Base-by-base conservation (phyloP, 1,284 basidiomycete species). In the Malassezia sympodialis region DNA sequence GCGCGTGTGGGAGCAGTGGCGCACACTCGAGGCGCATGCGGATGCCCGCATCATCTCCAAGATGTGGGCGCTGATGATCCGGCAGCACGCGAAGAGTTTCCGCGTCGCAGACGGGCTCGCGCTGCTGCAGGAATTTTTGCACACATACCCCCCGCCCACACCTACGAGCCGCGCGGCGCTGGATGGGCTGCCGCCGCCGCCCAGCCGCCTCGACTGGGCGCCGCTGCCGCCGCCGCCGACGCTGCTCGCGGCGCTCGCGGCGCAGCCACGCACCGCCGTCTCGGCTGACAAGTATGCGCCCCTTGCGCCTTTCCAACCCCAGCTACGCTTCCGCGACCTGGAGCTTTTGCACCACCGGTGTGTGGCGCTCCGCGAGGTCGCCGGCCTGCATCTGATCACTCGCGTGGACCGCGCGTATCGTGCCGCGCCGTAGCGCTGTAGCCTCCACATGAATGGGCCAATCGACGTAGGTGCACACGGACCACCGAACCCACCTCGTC, bases 341-440 rank as follows among this genome's bases (percentile, higher is more conserved):
- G 59, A 70, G 44, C 45, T 70, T 2, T 49, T 70, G 15, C 67
- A 70, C 44, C 68, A 70, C 52, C 53, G 67, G 0, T 47, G 68
- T 30, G 62, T 69, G 2, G 44, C 59, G 15, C 58, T 56, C 27
- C 56, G 28, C 7, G 15, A 47, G 15, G 40, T 41, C n/a, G n/a
- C 23, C 2, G 56, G 46, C 5, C 41, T 57, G 32, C 31, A 51
- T 41, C 45, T 57, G 12, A 52, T 57, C 31, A 52, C 55, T 17
- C 55, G 50, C 34, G 40, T 45, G n/a, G 55, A 51, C 39, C 55
- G 55, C 37, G 55, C 42, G 19, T 57, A 48, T 27, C 51, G 51
- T 12, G 23, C 39, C 14, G 39, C 21, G 34, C 34, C 17, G 46
- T 49, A 49, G 35, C 4, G 7, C 23, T 27, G 27, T 21, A 15